These are phyloP conservation scores for Lasiodiplodia hormozganensis DNA, from an alignment of 2,329 filamentous ascomycete genomes.

Conservation along the genomic window DNA sequence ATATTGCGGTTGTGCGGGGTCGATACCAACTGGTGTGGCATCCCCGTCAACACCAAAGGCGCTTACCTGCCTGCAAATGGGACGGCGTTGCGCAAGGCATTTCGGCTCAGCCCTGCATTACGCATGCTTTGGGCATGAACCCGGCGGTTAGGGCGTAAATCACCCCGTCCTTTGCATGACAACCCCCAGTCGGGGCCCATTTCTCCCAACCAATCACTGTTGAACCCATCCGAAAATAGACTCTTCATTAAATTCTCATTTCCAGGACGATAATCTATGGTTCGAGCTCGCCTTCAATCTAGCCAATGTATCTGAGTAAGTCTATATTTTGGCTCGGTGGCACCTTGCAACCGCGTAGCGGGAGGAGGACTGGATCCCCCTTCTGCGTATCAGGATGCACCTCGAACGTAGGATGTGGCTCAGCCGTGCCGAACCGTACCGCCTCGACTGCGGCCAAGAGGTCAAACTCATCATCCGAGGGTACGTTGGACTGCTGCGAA, in stretches of 20 bases:
- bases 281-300: background rate
- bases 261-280: background rate
- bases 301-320: no score
- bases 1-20: background rate
- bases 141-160: no score
- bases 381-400: no score
- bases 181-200: no score
- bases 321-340: no score
- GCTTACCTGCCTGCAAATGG: background rate
- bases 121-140: background rate
- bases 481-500: no score
- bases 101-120: background rate
- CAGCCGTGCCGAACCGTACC: no score
- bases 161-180: background rate
- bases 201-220: background rate
- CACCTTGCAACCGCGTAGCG: background rate
- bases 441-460: no score
- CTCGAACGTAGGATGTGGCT: no score
- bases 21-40: no score
- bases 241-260: background rate
- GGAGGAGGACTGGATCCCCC: background rate
- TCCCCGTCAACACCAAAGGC: background rate
- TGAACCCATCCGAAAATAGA: background rate
- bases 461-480: no score
- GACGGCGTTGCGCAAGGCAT: background rate